Evolutionary conservation across 495 filamentous ascomycete genomes (phyloP).

Genomic region (Hypoxylon lienhwacheense): DNA sequence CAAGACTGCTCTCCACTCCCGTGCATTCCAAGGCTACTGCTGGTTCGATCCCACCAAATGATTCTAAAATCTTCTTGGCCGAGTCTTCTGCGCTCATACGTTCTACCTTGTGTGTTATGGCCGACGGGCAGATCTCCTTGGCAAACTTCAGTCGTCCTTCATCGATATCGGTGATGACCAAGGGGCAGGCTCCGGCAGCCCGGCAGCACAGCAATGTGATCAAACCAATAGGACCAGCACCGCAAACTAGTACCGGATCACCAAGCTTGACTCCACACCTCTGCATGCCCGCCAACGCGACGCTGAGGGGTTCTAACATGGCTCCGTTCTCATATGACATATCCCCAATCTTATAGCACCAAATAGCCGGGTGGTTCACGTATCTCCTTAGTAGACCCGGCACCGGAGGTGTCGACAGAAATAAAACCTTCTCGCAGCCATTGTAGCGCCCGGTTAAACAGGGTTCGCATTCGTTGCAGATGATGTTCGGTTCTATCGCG

Average conservation of each 20-base stretch:
- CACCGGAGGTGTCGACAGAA: slow-evolving; percentile 86
- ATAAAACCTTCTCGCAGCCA: slow-evolving; percentile 80
- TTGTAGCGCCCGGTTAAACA: slow-evolving; percentile 92
- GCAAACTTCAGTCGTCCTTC: slow-evolving; percentile 80
- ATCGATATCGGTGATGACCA: slow-evolving; percentile 92
- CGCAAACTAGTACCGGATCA: slow-evolving; percentile 82
- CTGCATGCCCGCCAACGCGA: slow-evolving; percentile 82
- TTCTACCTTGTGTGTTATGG: slow-evolving; percentile 77
- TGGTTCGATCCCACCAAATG: slow-evolving; percentile 72
- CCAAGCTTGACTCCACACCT: slow-evolving; percentile 75
- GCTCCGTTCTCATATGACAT: slow-evolving; percentile 90
- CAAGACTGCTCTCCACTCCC: slow-evolving; percentile 85
- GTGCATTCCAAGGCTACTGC: slow-evolving; percentile 85
- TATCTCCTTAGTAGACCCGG: slow-evolving; percentile 88
- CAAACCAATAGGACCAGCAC: slow-evolving; percentile 87
- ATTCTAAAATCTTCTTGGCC: slow-evolving; percentile 64
- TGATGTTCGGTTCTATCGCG: slow-evolving; percentile 87
- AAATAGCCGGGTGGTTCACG: slow-evolving; percentile 86
- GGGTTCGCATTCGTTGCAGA: slow-evolving; percentile 85
- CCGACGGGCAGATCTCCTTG: slow-evolving; percentile 70
- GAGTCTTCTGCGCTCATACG: slow-evolving; percentile 68
- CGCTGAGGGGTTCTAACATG: slow-evolving; percentile 81
- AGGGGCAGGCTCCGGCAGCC: slow-evolving; percentile 81
- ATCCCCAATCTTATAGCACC: slow-evolving; percentile 89
- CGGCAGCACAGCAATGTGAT: slow-evolving; percentile 78